phyloP scores from a whole-genome alignment of 75 land plant genomes.

The Chamaecyparis obtusa region DNA sequence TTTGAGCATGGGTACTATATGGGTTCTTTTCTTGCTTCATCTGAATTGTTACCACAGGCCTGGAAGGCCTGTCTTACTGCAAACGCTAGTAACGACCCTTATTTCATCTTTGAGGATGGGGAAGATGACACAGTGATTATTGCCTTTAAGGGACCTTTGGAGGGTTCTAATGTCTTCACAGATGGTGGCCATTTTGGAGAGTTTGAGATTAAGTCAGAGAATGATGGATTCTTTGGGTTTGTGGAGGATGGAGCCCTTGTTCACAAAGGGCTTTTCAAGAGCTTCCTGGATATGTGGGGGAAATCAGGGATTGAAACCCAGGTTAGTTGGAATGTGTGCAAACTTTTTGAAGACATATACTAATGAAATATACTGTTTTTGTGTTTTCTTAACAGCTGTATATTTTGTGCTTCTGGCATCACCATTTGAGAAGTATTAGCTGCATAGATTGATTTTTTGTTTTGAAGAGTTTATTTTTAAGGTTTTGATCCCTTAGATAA shows the following conservation, averaged over 20 bases:
- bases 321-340: not conserved
- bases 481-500: not conserved
- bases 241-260: not conserved
- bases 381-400: not conserved
- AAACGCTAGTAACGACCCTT: not conserved
- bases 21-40: not conserved
- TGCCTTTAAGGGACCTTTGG: not conserved
- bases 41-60: not conserved
- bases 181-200: not conserved
- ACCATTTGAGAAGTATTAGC: no score
- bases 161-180: not conserved
- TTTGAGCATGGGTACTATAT: not conserved
- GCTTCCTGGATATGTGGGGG: not conserved
- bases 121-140: not conserved
- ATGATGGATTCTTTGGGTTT: not conserved
- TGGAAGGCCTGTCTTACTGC: not conserved
- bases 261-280: not conserved
- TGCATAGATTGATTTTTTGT: no score
- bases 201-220: not conserved
- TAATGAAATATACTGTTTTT: not conserved
- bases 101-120: not conserved
- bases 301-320: not conserved
- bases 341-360: not conserved
- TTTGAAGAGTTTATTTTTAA: no score
- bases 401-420: not conserved